These are phyloP conservation scores for Pseudocercospora crystallina DNA, from an alignment of 2,329 filamentous ascomycete species.

Conservation along the genomic window DNA sequence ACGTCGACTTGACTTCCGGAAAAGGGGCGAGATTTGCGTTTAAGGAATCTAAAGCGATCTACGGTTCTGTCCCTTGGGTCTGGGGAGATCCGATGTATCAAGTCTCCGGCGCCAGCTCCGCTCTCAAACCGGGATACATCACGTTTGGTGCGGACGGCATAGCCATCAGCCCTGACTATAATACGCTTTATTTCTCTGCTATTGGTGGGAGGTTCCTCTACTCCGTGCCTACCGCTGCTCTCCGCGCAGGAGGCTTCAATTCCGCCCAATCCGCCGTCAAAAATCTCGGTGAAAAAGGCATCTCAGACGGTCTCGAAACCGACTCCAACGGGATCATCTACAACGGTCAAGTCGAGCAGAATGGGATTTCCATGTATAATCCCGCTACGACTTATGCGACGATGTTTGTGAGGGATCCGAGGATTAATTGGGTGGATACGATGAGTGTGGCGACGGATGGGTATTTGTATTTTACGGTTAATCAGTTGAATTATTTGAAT, in stretches of 20 bases:
- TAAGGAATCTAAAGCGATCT: conserved; percentile 32
- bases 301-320: conserved; percentile 52
- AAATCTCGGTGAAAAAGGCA: conserved; percentile 47
- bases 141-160: conserved; percentile 50
- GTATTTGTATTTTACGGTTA: conserved; percentile 49
- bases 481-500: conserved; percentile 22
- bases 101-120: conserved; percentile 21
- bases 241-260: conserved; percentile 41
- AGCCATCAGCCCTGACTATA: conserved; percentile 45
- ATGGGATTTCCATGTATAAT: conserved; percentile 48
- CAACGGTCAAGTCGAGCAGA: conserved; percentile 48
- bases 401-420: conserved; percentile 46
- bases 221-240: conserved; percentile 41
- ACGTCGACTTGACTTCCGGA: conserved; percentile 48
- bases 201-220: conserved; percentile 46
- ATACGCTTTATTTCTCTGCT: conserved; percentile 45
- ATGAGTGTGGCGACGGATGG: conserved; percentile 37
- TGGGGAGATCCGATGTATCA: conserved; percentile 49
- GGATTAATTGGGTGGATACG: conserved; percentile 53
- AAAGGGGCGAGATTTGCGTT: conserved; percentile 50
- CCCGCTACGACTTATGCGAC: conserved; percentile 41
- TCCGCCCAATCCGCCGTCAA: conserved; percentile 42
- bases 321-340: conserved; percentile 51
- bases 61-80: conserved; percentile 29
- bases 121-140: conserved; percentile 36